These are phyloP conservation scores for Leucocoprinus leucothites DNA, from an alignment of 768 basidiomycete genomes.

Conservation along the genomic window DNA sequence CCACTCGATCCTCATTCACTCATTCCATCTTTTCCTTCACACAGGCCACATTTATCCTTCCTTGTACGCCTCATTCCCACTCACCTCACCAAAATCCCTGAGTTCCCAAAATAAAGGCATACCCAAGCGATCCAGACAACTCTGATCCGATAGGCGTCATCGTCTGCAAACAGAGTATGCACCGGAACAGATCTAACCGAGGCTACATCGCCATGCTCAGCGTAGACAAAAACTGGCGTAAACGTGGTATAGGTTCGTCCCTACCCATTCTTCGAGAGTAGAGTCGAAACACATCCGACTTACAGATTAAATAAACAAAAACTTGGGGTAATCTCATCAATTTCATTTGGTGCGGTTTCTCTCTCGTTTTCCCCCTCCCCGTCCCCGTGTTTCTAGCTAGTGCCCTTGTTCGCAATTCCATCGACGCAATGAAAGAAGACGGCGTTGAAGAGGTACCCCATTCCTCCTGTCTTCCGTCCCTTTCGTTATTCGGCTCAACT, in stretches of 20 bases:
- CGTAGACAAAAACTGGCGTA: constrained; percentile 78
- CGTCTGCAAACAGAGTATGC: constrained; percentile 95
- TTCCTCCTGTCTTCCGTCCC: neutral
- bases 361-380: constrained; percentile 28
- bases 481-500: neutral
- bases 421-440: constrained; percentile 77
- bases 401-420: constrained; percentile 76
- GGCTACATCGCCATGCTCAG: constrained; percentile 99
- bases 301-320: constrained; percentile 27
- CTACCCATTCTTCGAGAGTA: constrained; percentile 33
- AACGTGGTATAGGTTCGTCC: constrained; percentile 86
- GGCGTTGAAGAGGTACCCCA: constrained; percentile 82
- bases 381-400: constrained; percentile 56
- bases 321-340: constrained; percentile 36
- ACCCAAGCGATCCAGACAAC: constrained; percentile 39
- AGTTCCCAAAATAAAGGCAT: constrained; percentile 43
- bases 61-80: constrained; percentile 42
- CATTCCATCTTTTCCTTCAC: constrained; percentile 14
- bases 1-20: constrained; percentile 18
- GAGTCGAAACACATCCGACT: constrained; percentile 33
- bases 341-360: constrained; percentile 36
- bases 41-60: constrained; percentile 87
- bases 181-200: constrained; percentile 69
- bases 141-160: constrained; percentile 82
- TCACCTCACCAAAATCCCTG: neutral